Conservation (phyloP, 2,329 filamentous ascomycete species). For the Parastagonospora nodorum region DNA sequence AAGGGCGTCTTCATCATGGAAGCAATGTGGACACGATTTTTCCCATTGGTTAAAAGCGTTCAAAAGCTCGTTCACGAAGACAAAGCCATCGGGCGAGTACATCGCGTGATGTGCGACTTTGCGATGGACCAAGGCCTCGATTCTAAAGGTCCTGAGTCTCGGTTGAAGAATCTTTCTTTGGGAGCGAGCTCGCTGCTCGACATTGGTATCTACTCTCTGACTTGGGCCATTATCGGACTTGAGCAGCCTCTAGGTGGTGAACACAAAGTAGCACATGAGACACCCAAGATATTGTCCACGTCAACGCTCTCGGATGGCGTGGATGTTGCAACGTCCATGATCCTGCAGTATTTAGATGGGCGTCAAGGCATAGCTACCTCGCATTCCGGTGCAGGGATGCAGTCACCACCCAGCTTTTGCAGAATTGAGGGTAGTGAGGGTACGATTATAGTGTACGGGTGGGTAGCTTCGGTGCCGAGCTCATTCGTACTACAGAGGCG, state of each 20-base stretch:
- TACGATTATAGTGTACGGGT: conserved; percentile 51
- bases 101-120: conserved; percentile 2
- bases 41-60: conserved; percentile 77
- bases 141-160: conserved; percentile 58
- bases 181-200: conserved; percentile 80
- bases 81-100: conserved; percentile 55
- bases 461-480: conserved; percentile 4
- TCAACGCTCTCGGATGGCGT: not conserved
- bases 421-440: conserved; percentile 50
- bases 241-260: not conserved
- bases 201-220: conserved; percentile 81
- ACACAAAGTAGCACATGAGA: not conserved
- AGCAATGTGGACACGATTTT: conserved; percentile 82
- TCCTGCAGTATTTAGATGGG: conserved; percentile 63
- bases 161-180: conserved; percentile 73
- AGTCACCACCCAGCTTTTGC: conserved; percentile 21
- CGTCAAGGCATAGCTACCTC: not conserved
- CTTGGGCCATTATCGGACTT: conserved; percentile 59
- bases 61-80: conserved; percentile 62
- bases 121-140: conserved; percentile 47
- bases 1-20: conserved; percentile 55
- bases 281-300: not conserved
- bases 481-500: conserved; percentile 21
- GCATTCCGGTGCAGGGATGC: not conserved
- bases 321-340: conserved; percentile 58